A percentile compares a stretch with the other conserved stretches of the same genome.
Evolutionary conservation across 1,284 basidiomycete genomes (phyloP).

Genomic region (Ustilago lituana): DNA sequence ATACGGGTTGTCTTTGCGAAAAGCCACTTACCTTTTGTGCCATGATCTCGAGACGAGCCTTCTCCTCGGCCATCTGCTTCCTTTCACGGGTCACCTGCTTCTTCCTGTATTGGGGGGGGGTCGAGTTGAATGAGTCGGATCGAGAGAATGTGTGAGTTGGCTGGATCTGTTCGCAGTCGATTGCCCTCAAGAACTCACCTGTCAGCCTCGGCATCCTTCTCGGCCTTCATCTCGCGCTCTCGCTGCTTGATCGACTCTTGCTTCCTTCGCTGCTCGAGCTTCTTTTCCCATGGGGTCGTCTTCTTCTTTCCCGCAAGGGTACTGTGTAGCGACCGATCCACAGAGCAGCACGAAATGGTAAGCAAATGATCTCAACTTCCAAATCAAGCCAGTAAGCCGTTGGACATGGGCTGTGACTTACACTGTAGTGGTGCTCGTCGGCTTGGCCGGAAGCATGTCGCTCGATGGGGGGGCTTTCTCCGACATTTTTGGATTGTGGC

Average conservation of each 20-base stretch:
- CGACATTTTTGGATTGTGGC: slow-evolving; percentile 6
- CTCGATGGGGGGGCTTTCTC: slow-evolving; percentile 17
- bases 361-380: slow-evolving; percentile 1
- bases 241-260: slow-evolving; percentile 50
- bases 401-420: too few relatives aligned
- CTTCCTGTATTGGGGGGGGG: slow-evolving; percentile 20
- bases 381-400: too few relatives aligned
- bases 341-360: neutral
- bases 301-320: slow-evolving; percentile 41
- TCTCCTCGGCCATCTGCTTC: slow-evolving; percentile 54
- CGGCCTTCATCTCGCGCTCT: slow-evolving; percentile 53
- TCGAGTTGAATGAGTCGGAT: neutral
- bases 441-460: slow-evolving; percentile 40
- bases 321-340: slow-evolving; percentile 1
- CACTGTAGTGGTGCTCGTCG: slow-evolving; percentile 36
- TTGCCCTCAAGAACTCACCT: too few relatives aligned
- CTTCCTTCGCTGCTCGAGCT: slow-evolving; percentile 49
- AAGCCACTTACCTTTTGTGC: slow-evolving; percentile 48
- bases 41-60: slow-evolving; percentile 53
- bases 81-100: slow-evolving; percentile 43
- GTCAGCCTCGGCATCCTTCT: slow-evolving; percentile 40
- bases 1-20: too few relatives aligned
- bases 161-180: too few relatives aligned
- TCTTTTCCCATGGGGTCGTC: slow-evolving; percentile 55
- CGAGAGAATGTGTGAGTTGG: too few relatives aligned